Conservation (phyloP, 2,329 filamentous ascomycete species). For the Pyrenochaeta sp. region DNA sequence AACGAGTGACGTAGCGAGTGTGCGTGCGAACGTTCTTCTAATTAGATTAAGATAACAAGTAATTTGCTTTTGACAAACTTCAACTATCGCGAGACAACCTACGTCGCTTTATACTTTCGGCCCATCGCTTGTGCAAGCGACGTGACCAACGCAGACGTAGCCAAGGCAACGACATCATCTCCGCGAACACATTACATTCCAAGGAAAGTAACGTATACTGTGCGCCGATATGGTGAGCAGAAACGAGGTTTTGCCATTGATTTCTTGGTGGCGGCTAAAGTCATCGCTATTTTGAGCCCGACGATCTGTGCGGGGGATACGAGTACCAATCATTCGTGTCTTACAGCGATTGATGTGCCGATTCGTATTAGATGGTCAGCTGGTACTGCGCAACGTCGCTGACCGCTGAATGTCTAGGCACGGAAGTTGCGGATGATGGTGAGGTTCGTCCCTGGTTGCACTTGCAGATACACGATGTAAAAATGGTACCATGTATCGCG, state of each 20-base stretch:
- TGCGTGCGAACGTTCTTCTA: background rate
- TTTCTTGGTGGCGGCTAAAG: constrained; percentile 10
- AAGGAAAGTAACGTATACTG: constrained; percentile 1
- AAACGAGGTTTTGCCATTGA: constrained; percentile 15
- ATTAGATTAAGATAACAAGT: background rate
- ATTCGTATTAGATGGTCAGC: constrained; percentile 1
- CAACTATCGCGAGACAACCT: background rate
- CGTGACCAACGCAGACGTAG: background rate
- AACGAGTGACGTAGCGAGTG: constrained; percentile 6
- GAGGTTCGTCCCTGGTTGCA: too few species aligned
- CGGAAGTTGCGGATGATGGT: background rate
- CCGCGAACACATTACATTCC: background rate
- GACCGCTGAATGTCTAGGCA: background rate
- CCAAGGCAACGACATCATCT: constrained; percentile 2
- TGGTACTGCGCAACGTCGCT: background rate
- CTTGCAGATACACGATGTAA: too few species aligned
- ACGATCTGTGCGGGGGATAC: constrained; percentile 14
- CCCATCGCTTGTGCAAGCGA: background rate
- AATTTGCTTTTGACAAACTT: background rate
- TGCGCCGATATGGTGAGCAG: constrained; percentile 8
- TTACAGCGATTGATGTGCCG: background rate
- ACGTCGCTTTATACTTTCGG: background rate
- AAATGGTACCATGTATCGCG: background rate
- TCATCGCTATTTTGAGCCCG: constrained; percentile 26
- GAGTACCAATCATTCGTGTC: constrained; percentile 14